Conservation (phyloP, 2,329 filamentous ascomycete genomes). For the Xylaria sp. region DNA sequence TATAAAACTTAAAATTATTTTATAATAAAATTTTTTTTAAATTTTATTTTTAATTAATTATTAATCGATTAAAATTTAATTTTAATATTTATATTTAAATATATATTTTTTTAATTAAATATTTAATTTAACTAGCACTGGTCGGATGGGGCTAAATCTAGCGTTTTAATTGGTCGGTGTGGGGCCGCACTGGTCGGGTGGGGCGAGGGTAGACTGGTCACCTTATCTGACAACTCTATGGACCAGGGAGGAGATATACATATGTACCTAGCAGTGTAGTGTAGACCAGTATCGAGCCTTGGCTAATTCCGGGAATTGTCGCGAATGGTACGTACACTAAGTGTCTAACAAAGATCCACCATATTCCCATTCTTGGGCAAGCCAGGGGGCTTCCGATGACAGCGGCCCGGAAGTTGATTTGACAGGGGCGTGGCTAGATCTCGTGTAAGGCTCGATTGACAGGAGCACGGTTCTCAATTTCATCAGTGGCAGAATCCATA, state of each 20-base stretch:
- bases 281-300: conserved; percentile 33
- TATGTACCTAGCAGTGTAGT: conserved; percentile 3
- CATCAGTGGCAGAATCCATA: conserved; percentile 21
- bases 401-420: conserved; percentile 43
- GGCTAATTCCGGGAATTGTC: conserved; percentile 48
- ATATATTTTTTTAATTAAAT: too few species aligned
- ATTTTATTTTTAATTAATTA: too few species aligned
- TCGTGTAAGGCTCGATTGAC: conserved; percentile 41
- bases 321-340: conserved; percentile 42
- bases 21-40: too few species aligned
- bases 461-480: conserved; percentile 36
- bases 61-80: too few species aligned
- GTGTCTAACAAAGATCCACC: conserved; percentile 11
- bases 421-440: conserved; percentile 43
- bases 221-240: too few species aligned
- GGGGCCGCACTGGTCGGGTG: too few species aligned
- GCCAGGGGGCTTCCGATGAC: conserved; percentile 39
- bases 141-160: too few species aligned
- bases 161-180: too few species aligned
- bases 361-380: conserved; percentile 24
- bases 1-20: too few species aligned
- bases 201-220: too few species aligned
- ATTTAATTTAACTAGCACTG: too few species aligned
- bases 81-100: too few species aligned
- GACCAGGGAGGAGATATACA: neutral